phyloP scores from a whole-genome alignment of 345 rosid genomes.

The Eucalyptus sideroxylon region DNA sequence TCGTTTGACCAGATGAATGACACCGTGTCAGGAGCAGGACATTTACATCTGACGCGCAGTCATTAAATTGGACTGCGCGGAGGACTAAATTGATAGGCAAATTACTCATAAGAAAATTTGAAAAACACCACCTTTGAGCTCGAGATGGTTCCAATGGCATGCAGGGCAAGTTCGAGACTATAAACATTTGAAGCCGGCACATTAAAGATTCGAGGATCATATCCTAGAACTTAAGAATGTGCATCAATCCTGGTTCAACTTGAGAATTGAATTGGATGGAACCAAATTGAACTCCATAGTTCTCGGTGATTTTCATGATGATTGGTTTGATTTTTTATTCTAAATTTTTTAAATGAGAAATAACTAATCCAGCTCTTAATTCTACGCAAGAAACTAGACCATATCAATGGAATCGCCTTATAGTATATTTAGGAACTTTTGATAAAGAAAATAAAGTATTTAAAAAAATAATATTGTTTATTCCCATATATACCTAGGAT shows the following conservation, averaged over 20 bases:
- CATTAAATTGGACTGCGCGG: not conserved
- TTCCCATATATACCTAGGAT: not conserved
- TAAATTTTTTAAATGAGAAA: rapidly evolving
- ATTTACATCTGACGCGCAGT: not conserved
- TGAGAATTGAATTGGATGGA: not conserved
- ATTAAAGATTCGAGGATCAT: rapidly evolving
- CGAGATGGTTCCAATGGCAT: not conserved
- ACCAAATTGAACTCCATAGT: rapidly evolving
- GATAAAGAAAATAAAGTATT: not conserved
- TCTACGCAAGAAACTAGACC: rapidly evolving
- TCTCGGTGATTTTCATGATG: rapidly evolving
- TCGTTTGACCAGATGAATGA: not conserved
- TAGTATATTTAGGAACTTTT: not conserved
- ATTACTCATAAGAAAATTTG: not conserved
- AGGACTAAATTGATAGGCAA: not conserved
- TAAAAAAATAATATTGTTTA: rapidly evolving
- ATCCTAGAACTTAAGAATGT: not conserved
- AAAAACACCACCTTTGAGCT: not conserved
- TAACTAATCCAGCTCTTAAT: rapidly evolving
- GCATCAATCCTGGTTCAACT: rapidly evolving
- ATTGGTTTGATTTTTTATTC: rapidly evolving
- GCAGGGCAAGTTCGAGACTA: not conserved
- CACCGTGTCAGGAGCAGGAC: not conserved
- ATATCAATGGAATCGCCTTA: rapidly evolving
- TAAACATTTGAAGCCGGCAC: not conserved